Base-by-base conservation (phyloP, 495 filamentous ascomycete species). In the Neurospora africana region DNA sequence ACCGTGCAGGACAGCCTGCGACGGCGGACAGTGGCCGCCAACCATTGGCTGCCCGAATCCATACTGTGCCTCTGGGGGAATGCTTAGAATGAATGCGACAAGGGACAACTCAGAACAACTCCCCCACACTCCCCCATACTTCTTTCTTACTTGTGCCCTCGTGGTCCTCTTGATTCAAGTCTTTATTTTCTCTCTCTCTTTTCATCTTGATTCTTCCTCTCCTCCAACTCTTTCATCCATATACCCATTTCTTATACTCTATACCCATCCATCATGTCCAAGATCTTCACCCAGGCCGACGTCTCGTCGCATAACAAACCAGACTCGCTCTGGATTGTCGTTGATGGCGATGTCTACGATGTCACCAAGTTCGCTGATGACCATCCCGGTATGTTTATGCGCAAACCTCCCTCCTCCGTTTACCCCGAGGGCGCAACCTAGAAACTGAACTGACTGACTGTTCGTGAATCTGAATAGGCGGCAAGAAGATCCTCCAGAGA, bases 311-410 rank as follows among this genome's bases (percentile, higher is more conserved):
- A 99, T 81, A 95, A 91, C 85, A 97, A 93, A 82, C 81, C 89
- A 61, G 89, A 94, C 75, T 91, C 89, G 74, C 86, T 98, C 69
- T 98, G 90, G 88, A 91, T 99, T 76, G 86, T 97, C 68, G 88
- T 99, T 70, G 96, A 98, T 75, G 92, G 94, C 73, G 95, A 98
- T 81, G 96, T 98, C 67, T 99, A 97, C 78, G 95, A 99, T 80
- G 80, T 99, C 74, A 95, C 93, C 74, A 93, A 92, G 78, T 97
- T 97, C 78, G 92, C 95, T 81, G 91, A 96, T 71, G 93, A 98
- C 75, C 94, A 97, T 81, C 94, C 93, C 79, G 92, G 91, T 91
- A 86, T 23, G 78, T 71, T 8, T 35, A n/a, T 43, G 17, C 21
- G 5, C 38, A 38, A 39, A 19, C 21, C 2, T 38, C 0, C 35